A percentile compares a stretch with the other conserved stretches of the same genome.
Conservation (phyloP, 495 filamentous ascomycete genomes). For the Aspergillus funiculosus region DNA sequence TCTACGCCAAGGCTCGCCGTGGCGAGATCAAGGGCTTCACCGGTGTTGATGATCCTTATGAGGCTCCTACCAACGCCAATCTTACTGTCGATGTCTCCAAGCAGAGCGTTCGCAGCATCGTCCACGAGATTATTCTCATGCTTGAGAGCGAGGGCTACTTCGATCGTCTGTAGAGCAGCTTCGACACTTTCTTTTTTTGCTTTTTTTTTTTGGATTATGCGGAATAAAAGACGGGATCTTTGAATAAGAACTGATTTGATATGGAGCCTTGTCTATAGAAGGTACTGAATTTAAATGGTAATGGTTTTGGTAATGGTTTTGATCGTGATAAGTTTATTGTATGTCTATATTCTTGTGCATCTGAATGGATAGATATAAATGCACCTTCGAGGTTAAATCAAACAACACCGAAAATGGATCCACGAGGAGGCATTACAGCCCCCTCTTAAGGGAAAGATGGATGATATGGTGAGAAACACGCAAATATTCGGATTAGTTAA, state of each 20-base stretch:
- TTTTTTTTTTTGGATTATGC: conserved; percentile 20
- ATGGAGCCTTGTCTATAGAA: conserved; percentile 17
- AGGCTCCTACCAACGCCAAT: conserved; percentile 74
- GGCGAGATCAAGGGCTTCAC: conserved; percentile 99
- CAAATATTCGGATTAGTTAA: background rate
- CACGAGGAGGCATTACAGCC: too few species aligned
- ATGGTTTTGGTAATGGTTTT: conserved; percentile 1
- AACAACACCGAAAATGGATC: too few species aligned
- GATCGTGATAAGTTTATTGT: too few species aligned
- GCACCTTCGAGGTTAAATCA: too few species aligned
- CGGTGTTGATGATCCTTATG: conserved; percentile 96
- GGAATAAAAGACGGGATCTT: conserved; percentile 15
- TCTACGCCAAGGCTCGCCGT: conserved; percentile 75
- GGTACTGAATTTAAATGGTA: conserved; percentile 7
- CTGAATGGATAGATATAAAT: too few species aligned
- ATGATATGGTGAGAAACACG: background rate
- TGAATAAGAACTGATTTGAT: conserved; percentile 8
- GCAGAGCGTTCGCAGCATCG: conserved; percentile 82
- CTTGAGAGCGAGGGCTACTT: conserved; percentile 82
- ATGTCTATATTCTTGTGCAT: too few species aligned
- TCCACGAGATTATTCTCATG: conserved; percentile 94
- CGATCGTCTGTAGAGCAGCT: conserved; percentile 29
- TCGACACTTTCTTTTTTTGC: conserved; percentile 12
- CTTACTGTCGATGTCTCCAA: conserved; percentile 79
- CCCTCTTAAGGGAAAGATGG: too few species aligned